phyloP scores from a whole-genome alignment of 2,329 filamentous ascomycete genomes.

The Fusarium citri region DNA sequence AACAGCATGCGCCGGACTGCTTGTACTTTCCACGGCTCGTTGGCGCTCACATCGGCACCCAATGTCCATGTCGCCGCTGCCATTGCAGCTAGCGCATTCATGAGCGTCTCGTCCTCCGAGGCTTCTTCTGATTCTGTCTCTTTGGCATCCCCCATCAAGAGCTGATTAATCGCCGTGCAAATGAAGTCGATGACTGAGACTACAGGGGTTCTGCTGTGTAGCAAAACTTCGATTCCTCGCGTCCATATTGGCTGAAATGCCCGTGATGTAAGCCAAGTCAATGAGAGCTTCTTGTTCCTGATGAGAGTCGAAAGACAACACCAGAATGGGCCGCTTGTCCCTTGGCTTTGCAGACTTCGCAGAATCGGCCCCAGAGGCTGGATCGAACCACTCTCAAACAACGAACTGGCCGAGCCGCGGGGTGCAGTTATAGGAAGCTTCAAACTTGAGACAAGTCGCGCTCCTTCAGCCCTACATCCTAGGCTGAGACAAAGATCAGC shows the following conservation, averaged over 20 bases:
- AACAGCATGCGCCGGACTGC: conserved; percentile 43
- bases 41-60: conserved; percentile 7
- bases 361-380: conserved; percentile 42
- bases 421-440: conserved; percentile 31
- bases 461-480: conserved; percentile 46
- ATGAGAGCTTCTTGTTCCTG: conserved; percentile 33
- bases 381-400: conserved; percentile 32
- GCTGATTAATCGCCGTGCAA: conserved; percentile 39
- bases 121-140: conserved; percentile 1
- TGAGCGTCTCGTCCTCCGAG: conserved; percentile 44
- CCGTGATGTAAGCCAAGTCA: conserved; percentile 42
- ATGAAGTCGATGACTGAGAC: conserved; percentile 42
- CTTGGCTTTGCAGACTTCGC: conserved; percentile 13
- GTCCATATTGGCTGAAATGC: conserved; percentile 46
- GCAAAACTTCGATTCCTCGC: conserved; percentile 41
- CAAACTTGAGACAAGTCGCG: conserved; percentile 39
- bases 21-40: conserved; percentile 16
- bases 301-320: conserved; percentile 43
- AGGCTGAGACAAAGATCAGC: conserved; percentile 47
- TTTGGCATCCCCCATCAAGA: conserved; percentile 30
- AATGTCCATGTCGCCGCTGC: conserved; percentile 43
- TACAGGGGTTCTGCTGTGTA: conserved; percentile 37
- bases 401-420: conserved; percentile 17
- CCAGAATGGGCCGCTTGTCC: conserved; percentile 30
- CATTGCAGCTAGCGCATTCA: conserved; percentile 49